Evolutionary conservation across 1,284 basidiomycete species (phyloP).

Genomic region (Rhodofomes roseus): DNA sequence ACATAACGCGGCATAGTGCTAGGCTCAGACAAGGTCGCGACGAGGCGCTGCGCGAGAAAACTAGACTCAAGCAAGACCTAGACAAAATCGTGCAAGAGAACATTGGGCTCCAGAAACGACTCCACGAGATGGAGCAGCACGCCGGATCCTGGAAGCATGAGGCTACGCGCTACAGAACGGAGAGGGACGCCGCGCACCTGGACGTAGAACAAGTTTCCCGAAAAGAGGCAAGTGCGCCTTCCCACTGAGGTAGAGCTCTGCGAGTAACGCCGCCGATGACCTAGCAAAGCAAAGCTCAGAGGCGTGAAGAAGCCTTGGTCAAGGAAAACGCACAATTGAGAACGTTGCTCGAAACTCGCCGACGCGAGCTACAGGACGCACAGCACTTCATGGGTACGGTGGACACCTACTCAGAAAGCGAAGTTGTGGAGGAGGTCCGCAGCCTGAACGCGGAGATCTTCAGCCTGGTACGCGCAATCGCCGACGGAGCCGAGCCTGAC

Average conservation of each 20-base stretch:
- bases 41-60: too few relatives aligned
- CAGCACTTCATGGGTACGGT: conserved; percentile 43
- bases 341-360: conserved; percentile 28
- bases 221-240: neutral
- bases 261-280: neutral
- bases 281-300: neutral
- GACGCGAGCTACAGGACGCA: conserved; percentile 41
- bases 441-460: conserved; percentile 47
- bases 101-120: neutral
- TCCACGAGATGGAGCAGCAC: neutral
- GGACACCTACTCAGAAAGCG: conserved; percentile 42
- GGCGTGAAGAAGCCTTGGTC: neutral
- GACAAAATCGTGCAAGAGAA: neutral
- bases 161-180: neutral
- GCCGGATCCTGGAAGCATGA: neutral
- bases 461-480: conserved; percentile 44
- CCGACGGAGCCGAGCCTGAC: conserved; percentile 26
- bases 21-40: too few relatives aligned
- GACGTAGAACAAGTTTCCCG: neutral
- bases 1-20: too few relatives aligned
- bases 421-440: conserved; percentile 43
- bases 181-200: neutral
- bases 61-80: too few relatives aligned
- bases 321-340: neutral
- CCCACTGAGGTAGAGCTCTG: neutral